phyloP scores from a whole-genome alignment of 441 rosid species.

The Populus hybrid region DNA sequence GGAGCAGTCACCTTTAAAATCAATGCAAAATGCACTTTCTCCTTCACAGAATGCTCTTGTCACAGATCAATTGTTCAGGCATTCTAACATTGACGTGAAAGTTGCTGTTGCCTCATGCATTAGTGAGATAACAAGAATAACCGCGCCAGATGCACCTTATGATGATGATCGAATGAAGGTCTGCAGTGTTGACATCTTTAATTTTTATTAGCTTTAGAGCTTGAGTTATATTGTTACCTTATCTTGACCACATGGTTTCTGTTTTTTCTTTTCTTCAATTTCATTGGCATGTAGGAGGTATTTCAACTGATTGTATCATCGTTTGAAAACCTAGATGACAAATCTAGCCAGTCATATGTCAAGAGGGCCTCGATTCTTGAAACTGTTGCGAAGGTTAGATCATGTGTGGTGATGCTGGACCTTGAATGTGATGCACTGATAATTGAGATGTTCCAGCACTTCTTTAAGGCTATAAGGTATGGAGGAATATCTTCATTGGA shows the following conservation, averaged over 20 bases:
- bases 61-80: constrained; percentile 57
- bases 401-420: constrained; percentile 99
- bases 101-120: constrained; percentile 94
- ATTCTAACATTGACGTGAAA: constrained; percentile 70
- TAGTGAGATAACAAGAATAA: constrained; percentile 97
- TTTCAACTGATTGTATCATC: constrained; percentile 58
- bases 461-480: constrained; percentile 79
- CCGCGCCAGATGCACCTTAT: constrained; percentile 99
- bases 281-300: constrained; percentile 36
- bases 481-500: constrained; percentile 10
- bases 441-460: constrained; percentile 78
- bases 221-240: background rate
- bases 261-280: background rate
- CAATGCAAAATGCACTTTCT: constrained; percentile 73
- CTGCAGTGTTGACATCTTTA: constrained; percentile 19
- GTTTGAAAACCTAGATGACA: constrained; percentile 68
- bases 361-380: constrained; percentile 86
- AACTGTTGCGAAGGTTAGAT: constrained; percentile 94
- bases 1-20: constrained; percentile 75
- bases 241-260: background rate
- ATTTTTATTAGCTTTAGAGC: background rate
- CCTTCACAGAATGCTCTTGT: constrained; percentile 76
- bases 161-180: constrained; percentile 96
- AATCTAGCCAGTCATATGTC: constrained; percentile 60
- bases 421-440: constrained; percentile 90